A percentile compares a stretch with the other conserved stretches of the same genome.
Conservation (phyloP, 257 asterid genomes). For the Solanum infundibuliforme region DNA sequence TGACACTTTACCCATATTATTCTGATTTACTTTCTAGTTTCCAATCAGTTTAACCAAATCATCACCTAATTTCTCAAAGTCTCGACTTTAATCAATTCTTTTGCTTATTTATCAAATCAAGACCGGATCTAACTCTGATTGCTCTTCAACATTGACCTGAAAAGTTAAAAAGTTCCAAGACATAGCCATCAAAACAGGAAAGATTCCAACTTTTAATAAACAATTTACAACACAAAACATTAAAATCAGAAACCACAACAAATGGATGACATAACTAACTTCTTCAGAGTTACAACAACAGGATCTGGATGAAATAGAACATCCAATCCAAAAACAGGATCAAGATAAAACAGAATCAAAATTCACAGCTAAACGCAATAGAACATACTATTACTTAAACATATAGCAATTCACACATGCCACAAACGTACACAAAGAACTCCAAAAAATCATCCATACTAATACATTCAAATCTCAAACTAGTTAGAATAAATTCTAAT, state of each 20-base stretch:
- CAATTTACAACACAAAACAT: background rate
- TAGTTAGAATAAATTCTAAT: background rate
- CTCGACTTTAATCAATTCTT: background rate
- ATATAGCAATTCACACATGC: background rate
- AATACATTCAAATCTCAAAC: background rate
- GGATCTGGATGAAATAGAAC: background rate
- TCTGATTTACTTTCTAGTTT: background rate
- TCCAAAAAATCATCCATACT: background rate
- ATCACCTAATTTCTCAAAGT: background rate
- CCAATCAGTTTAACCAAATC: background rate
- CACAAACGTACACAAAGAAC: background rate
- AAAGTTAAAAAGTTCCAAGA: background rate
- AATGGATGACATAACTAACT: background rate
- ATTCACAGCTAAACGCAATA: background rate
- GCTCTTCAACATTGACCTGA: background rate
- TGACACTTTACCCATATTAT: conserved; percentile 22
- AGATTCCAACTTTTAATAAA: background rate
- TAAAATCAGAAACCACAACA: background rate
- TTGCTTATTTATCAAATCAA: background rate
- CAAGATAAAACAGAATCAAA: background rate
- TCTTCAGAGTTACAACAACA: background rate
- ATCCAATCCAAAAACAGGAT: background rate
- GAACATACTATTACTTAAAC: background rate
- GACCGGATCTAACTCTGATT: background rate
- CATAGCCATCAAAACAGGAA: background rate